A percentile compares a stretch with the other conserved stretches of the same genome.
Evolutionary conservation across 2,329 filamentous ascomycete genomes (phyloP).

Genomic region (Ophiostoma populinum): DNA sequence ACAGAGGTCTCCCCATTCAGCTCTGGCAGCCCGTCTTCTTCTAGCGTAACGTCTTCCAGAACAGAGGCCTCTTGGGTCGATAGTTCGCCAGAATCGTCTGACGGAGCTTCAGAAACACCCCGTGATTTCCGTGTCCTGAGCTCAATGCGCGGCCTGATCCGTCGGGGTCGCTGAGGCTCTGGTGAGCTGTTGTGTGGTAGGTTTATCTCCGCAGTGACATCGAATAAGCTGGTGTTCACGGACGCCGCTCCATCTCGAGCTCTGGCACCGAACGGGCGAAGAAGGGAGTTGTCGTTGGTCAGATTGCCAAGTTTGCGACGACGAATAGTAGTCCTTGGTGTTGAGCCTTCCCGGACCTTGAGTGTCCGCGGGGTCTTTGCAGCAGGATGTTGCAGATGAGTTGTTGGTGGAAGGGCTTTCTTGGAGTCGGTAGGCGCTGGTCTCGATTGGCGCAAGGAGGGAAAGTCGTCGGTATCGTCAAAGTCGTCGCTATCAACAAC

Average conservation of each 20-base stretch:
- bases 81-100: conserved; percentile 6
- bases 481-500: not conserved
- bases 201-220: not conserved
- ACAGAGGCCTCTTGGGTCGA: conserved; percentile 9
- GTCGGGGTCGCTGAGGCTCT: not conserved
- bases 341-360: too few species aligned
- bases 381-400: too few species aligned
- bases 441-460: not conserved
- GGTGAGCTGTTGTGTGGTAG: not conserved
- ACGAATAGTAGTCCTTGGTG: not conserved
- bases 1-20: not conserved
- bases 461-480: not conserved
- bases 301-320: conserved; percentile 1
- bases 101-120: conserved; percentile 2
- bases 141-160: conserved; percentile 4
- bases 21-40: not conserved
- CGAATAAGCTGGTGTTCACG: not conserved
- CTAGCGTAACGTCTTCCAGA: conserved; percentile 5
- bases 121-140: conserved; percentile 6
- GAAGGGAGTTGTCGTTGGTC: not conserved
- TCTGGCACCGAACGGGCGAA: conserved; percentile 4
- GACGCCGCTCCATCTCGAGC: not conserved
- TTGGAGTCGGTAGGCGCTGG: too few species aligned
- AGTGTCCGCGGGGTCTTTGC: too few species aligned
- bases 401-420: too few species aligned